phyloP scores from a whole-genome alignment of 768 basidiomycete genomes.

The Leccinum broughii region DNA sequence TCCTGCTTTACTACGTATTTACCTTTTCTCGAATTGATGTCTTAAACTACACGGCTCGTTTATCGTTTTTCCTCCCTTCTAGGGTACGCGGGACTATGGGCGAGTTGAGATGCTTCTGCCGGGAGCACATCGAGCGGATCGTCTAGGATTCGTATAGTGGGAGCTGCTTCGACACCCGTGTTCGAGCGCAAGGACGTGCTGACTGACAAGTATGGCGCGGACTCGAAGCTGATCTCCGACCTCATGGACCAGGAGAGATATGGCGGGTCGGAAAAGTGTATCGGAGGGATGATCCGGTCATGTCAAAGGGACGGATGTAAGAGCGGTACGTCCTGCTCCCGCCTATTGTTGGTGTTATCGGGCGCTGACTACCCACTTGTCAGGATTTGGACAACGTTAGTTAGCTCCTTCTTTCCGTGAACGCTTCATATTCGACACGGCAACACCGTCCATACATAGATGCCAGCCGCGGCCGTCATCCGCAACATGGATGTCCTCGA shows the following conservation, averaged over 20 bases:
- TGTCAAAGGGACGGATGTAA: constrained; percentile 97
- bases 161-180: constrained; percentile 92
- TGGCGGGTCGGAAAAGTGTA: constrained; percentile 99
- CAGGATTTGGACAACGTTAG: constrained; percentile 97
- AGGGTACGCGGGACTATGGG: constrained; percentile 96
- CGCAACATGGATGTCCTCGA: too few relatives aligned
- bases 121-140: constrained; percentile 84
- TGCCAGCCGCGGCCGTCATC: too few relatives aligned
- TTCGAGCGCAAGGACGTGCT: constrained; percentile 97
- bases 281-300: constrained; percentile 92
- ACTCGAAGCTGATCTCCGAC: constrained; percentile 96
- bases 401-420: not conserved
- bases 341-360: not conserved
- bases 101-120: constrained; percentile 76
- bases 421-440: too few relatives aligned
- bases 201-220: constrained; percentile 96
- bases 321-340: constrained; percentile 62
- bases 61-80: not conserved
- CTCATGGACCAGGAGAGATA: constrained; percentile 89
- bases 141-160: constrained; percentile 89
- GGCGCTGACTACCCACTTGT: not conserved
- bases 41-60: not conserved
- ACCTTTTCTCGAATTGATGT: constrained; percentile 17
- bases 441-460: too few relatives aligned
- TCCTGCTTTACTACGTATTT: not conserved